These are phyloP conservation scores for Pythium grandisporangium DNA, from an alignment of 352 stramenopile species.

Conservation along the genomic window DNA sequence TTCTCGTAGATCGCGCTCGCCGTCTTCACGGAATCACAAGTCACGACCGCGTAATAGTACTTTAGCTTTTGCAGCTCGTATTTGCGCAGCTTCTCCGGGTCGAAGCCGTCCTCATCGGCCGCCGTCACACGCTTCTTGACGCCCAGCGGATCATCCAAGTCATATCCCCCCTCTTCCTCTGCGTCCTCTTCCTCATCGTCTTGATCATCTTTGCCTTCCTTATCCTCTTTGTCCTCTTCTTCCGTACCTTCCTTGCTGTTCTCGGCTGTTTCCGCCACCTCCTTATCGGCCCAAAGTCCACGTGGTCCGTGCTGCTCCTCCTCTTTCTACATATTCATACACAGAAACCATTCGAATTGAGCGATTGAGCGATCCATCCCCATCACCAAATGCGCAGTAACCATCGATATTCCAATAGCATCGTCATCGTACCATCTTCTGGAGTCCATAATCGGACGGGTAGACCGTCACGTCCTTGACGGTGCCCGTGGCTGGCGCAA, in stretches of 20 bases:
- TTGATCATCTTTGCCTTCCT: slow-evolving; percentile 8
- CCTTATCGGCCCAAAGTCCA: slow-evolving; percentile 43
- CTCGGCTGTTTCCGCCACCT: slow-evolving; percentile 8
- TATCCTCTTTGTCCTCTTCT: slow-evolving; percentile 11
- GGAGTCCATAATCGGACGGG: slow-evolving; percentile 92
- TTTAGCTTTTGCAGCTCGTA: slow-evolving; percentile 97
- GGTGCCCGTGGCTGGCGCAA: slow-evolving; percentile 82
- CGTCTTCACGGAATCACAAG: slow-evolving; percentile 88
- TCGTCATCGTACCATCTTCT: slow-evolving; percentile 80
- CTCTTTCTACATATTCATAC: slow-evolving; percentile 43
- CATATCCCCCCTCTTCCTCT: slow-evolving; percentile 34
- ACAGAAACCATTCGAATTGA: not conserved
- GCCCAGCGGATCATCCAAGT: slow-evolving; percentile 63
- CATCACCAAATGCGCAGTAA: not conserved
- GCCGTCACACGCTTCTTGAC: slow-evolving; percentile 53
- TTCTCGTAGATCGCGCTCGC: slow-evolving; percentile 92
- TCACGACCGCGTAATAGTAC: slow-evolving; percentile 98
- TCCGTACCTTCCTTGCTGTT: slow-evolving; percentile 10
- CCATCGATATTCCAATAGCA: not conserved
- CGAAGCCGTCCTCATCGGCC: slow-evolving; percentile 73
- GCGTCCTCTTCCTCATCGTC: slow-evolving; percentile 20
- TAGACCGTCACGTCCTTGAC: slow-evolving; percentile 94
- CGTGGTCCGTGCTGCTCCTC: slow-evolving; percentile 66
- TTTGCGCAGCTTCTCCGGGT: slow-evolving; percentile 91
- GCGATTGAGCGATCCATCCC: not conserved